Percentiles rank a stretch among this genome's conserved stretches.
Conservation (phyloP, 345 rosid genomes). For the Pistacia atlantica region DNA sequence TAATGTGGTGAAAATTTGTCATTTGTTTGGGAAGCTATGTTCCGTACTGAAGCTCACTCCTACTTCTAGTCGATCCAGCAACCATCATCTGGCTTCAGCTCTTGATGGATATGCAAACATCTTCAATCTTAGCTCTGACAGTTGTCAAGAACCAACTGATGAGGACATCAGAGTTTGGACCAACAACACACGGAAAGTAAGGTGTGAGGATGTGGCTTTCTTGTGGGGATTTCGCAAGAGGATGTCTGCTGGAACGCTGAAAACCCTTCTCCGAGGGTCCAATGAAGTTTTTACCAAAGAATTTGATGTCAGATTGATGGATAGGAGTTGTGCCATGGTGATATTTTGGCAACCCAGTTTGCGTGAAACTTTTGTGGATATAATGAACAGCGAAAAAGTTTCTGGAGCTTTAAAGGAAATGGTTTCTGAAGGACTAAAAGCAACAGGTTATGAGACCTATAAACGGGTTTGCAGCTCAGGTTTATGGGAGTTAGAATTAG, state of each 20-base stretch:
- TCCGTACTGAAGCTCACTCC: slow-evolving; percentile 52
- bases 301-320: slow-evolving; percentile 63
- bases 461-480: slow-evolving; percentile 64
- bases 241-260: slow-evolving; percentile 58
- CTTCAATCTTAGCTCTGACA: slow-evolving; percentile 30
- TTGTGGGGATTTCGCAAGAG: slow-evolving; percentile 65
- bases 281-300: slow-evolving; percentile 47
- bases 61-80: slow-evolving; percentile 24
- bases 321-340: slow-evolving; percentile 71
- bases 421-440: slow-evolving; percentile 72
- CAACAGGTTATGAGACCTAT: slow-evolving; percentile 57
- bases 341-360: slow-evolving; percentile 61
- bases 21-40: slow-evolving; percentile 71
- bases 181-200: slow-evolving; percentile 51
- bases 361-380: slow-evolving; percentile 44
- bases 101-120: slow-evolving; percentile 39
- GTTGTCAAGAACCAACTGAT: slow-evolving; percentile 31
- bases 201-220: slow-evolving; percentile 70
- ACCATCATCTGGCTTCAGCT: slow-evolving; percentile 28
- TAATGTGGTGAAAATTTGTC: slow-evolving; percentile 58
- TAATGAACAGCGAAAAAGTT: slow-evolving; percentile 45
- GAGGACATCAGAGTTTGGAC: slow-evolving; percentile 62
- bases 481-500: slow-evolving; percentile 65
- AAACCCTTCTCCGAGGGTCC: slow-evolving; percentile 57
- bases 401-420: slow-evolving; percentile 55